Evolutionary conservation across 2,329 filamentous ascomycete species (phyloP).

Genomic region (Parasarocladium wereldwijsianum): DNA sequence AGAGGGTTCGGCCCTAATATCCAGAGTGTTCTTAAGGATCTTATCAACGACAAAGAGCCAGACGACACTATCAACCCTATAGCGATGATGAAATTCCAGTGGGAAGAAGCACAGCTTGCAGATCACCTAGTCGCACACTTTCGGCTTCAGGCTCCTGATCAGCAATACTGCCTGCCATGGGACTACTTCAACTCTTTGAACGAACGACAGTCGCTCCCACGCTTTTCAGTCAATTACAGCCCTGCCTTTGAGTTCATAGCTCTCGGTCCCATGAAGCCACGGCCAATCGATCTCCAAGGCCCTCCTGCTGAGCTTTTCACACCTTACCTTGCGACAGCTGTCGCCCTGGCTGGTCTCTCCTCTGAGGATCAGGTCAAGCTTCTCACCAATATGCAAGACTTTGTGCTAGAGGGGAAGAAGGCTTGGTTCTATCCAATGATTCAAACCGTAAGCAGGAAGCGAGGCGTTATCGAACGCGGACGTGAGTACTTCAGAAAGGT

Average conservation of each 20-base stretch:
- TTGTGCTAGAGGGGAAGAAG: constrained; percentile 1
- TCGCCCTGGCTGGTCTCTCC: not conserved
- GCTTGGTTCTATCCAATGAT: not conserved
- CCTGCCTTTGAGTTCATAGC: constrained; percentile 1
- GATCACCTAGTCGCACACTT: constrained; percentile 1
- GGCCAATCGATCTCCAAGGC: constrained; percentile 1
- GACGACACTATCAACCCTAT: constrained; percentile 1
- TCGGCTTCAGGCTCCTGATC: not conserved
- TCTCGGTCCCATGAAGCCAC: not conserved
- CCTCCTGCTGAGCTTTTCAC: not conserved
- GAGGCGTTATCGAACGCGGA: constrained; percentile 1
- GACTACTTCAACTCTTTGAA: constrained; percentile 1
- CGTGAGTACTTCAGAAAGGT: too few relatives aligned
- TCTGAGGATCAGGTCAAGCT: constrained; percentile 1
- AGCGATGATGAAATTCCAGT: constrained; percentile 3
- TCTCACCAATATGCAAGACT: not conserved
- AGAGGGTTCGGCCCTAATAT: not conserved
- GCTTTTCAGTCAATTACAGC: too few relatives aligned
- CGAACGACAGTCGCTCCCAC: too few relatives aligned
- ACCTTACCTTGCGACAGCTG: constrained; percentile 1
- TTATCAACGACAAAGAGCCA: constrained; percentile 1
- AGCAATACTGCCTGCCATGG: not conserved
- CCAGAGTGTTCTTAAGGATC: not conserved
- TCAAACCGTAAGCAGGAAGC: constrained; percentile 2
- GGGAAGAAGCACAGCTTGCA: not conserved